A percentile compares a stretch with the other conserved stretches of the same genome.
Conservation (phyloP, 768 basidiomycete species). For the Termitomyces sp. region DNA sequence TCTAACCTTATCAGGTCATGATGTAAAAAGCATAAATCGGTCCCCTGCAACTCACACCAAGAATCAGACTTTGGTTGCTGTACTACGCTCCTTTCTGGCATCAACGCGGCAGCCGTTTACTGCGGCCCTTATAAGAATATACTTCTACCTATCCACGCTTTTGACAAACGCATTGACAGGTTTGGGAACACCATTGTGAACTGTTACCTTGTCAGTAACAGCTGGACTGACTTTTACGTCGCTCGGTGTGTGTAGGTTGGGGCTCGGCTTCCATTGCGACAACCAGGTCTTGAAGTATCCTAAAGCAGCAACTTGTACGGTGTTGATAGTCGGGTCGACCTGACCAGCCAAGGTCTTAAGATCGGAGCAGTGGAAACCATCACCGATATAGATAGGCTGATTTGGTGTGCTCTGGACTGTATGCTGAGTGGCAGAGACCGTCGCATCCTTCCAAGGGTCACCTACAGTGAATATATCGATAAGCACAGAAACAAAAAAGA, state of each 20-base stretch:
- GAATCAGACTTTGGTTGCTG: background rate
- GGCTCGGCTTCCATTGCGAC: conserved; percentile 31
- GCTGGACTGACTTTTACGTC: background rate
- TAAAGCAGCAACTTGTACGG: conserved; percentile 53
- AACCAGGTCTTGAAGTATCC: conserved; percentile 56
- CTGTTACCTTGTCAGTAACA: background rate
- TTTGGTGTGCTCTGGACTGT: conserved; percentile 40
- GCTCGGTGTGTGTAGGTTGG: background rate
- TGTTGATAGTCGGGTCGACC: conserved; percentile 46
- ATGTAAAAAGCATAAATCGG: background rate
- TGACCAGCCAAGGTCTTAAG: conserved; percentile 34
- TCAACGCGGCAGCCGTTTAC: background rate
- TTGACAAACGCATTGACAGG: conserved; percentile 34
- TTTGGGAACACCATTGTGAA: conserved; percentile 14
- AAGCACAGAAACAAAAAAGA: background rate
- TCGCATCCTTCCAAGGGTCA: conserved; percentile 72
- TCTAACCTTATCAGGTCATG: background rate
- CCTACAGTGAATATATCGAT: conserved; percentile 31
- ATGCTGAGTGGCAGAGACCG: conserved; percentile 54
- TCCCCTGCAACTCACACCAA: background rate
- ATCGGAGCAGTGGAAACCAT: conserved; percentile 72
- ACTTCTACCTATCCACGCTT: conserved; percentile 15
- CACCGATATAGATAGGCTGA: conserved; percentile 54
- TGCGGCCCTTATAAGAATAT: too few species aligned
- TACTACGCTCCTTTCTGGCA: background rate